These are phyloP conservation scores for Auricularia heimuer DNA, from an alignment of 768 basidiomycete species.

Conservation along the genomic window DNA sequence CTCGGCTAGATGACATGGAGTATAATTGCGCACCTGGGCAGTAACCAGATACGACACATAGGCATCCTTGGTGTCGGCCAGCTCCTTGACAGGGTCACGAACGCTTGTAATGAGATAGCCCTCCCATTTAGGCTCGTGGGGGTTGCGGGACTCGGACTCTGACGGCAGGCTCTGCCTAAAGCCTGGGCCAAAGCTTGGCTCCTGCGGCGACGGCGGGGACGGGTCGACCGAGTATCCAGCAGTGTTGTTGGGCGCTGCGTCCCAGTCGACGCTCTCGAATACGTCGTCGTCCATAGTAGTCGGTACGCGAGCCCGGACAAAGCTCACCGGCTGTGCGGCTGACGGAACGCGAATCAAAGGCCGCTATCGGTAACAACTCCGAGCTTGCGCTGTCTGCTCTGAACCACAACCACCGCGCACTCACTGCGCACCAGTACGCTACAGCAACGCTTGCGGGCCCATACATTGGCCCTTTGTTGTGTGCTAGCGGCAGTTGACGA, in stretches of 20 bases:
- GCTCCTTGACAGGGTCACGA: constrained; percentile 89
- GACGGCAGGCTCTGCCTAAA: constrained; percentile 68
- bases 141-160: constrained; percentile 49
- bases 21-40: constrained; percentile 53
- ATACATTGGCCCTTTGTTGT: too few species aligned
- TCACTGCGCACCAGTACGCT: too few species aligned
- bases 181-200: constrained; percentile 44
- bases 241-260: constrained; percentile 46
- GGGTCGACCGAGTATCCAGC: constrained; percentile 22
- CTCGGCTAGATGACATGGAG: constrained; percentile 1
- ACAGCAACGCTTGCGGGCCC: too few species aligned
- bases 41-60: constrained; percentile 91
- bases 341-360: not conserved
- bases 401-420: too few species aligned
- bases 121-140: constrained; percentile 85
- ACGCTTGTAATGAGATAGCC: constrained; percentile 75
- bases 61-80: constrained; percentile 94
- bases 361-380: not conserved
- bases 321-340: not conserved
- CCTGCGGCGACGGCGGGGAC: not conserved
- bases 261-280: constrained; percentile 89
- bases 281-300: constrained; percentile 58
- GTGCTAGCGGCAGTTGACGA: too few species aligned
- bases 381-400: not conserved
- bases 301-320: not conserved